These are phyloP conservation scores for Penicillium waksmanii DNA, from an alignment of 495 filamentous ascomycete species.

Conservation along the genomic window DNA sequence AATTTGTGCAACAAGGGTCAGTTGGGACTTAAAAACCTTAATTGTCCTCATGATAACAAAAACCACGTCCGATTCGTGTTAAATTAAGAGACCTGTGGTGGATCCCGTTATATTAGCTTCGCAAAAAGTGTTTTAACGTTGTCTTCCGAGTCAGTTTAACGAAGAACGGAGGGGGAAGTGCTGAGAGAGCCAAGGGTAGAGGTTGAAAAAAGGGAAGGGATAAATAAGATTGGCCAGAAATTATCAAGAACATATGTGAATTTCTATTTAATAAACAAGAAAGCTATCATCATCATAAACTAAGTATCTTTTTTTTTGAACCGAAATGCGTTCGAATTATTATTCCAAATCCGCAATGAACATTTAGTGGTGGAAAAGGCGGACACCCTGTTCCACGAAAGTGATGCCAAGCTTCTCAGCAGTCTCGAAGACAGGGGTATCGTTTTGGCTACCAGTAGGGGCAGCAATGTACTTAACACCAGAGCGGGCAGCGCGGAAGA, in stretches of 20 bases:
- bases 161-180: too few relatives aligned
- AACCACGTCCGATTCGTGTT: too few relatives aligned
- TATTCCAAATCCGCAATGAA: slow-evolving; percentile 1
- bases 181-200: too few relatives aligned
- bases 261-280: slow-evolving; percentile 33
- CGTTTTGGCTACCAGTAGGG: slow-evolving; percentile 92
- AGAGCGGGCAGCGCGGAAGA: slow-evolving; percentile 84
- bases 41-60: too few relatives aligned
- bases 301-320: slow-evolving; percentile 26
- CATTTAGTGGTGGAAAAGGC: slow-evolving; percentile 85
- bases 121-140: too few relatives aligned
- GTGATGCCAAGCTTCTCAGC: slow-evolving; percentile 89
- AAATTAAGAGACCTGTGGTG: too few relatives aligned
- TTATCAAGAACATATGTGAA: slow-evolving; percentile 20
- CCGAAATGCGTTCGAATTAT: slow-evolving; percentile 7
- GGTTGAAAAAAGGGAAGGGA: too few relatives aligned
- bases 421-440: slow-evolving; percentile 84
- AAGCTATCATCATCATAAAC: slow-evolving; percentile 37
- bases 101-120: too few relatives aligned
- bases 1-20: too few relatives aligned
- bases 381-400: slow-evolving; percentile 86
- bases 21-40: too few relatives aligned
- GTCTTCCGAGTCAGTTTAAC: too few relatives aligned
- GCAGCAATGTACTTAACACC: slow-evolving; percentile 96
- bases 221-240: too few relatives aligned